These are phyloP conservation scores for Parachaetomium inaequale DNA, from an alignment of 495 filamentous ascomycete genomes.

Conservation along the genomic window DNA sequence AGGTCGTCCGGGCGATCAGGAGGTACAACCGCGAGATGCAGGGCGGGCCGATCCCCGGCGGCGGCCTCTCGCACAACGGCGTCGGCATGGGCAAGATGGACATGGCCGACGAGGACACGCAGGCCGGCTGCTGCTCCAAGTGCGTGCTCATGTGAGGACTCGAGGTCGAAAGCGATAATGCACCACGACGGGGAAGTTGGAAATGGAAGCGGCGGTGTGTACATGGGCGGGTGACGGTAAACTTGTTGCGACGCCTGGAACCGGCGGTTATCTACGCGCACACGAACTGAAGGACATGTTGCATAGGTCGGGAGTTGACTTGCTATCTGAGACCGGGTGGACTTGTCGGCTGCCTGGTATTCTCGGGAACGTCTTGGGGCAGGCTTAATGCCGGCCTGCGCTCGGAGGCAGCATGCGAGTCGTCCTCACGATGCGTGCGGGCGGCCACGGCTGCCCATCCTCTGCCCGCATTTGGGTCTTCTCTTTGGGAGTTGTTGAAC, in stretches of 20 bases:
- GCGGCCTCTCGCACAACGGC: constrained; percentile 57
- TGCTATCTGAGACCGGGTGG: background rate
- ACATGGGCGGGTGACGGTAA: background rate
- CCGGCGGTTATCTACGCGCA: background rate
- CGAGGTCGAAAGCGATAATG: background rate
- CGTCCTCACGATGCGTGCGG: background rate
- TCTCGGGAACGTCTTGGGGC: background rate
- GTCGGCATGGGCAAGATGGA: constrained; percentile 71
- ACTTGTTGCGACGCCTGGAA: background rate
- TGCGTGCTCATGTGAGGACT: constrained; percentile 82
- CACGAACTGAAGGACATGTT: constrained; percentile 1
- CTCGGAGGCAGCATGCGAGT: background rate
- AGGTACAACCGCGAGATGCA: constrained; percentile 98
- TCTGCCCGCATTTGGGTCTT: constrained; percentile 25
- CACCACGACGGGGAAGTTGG: background rate
- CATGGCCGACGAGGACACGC: constrained; percentile 64
- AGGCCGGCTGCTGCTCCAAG: constrained; percentile 76
- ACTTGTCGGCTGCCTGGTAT: background rate
- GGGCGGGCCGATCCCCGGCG: constrained; percentile 68
- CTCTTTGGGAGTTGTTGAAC: constrained; percentile 26
- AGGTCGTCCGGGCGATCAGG: constrained; percentile 94
- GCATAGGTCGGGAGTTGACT: constrained; percentile 9
- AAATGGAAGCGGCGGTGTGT: constrained; percentile 1
- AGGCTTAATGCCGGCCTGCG: constrained; percentile 4
- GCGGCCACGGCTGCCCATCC: constrained; percentile 10